These are phyloP conservation scores for Sphaerobolus stellatus DNA, from an alignment of 1,284 basidiomycete species.

Conservation along the genomic window DNA sequence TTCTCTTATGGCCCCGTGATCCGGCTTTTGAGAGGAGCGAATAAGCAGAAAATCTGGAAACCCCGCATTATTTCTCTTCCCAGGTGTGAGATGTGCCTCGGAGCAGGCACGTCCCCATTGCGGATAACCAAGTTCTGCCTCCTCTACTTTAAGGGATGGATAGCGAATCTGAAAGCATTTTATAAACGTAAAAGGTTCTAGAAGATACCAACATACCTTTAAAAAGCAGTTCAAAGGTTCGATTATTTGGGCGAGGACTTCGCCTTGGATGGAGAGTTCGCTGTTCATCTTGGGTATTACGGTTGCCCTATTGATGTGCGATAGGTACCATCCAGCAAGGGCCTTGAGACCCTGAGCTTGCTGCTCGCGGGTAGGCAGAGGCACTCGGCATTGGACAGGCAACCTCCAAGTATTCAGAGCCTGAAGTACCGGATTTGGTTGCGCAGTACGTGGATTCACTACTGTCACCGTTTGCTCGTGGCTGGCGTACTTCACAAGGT, in stretches of 20 bases:
- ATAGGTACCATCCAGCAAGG: neutral
- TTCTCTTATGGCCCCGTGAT: neutral
- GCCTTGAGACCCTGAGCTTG: neutral
- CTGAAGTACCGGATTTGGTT: neutral
- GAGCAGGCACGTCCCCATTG: conserved; percentile 1
- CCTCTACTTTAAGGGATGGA: neutral
- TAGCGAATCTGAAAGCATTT: neutral
- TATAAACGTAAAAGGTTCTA: neutral
- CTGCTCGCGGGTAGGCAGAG: neutral
- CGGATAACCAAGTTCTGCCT: neutral
- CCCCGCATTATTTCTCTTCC: neutral
- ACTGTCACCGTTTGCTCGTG: neutral
- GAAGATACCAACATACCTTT: neutral
- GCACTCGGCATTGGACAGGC: neutral
- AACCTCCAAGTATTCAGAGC: neutral
- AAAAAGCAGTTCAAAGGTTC: neutral
- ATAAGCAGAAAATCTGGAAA: neutral
- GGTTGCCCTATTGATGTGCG: neutral
- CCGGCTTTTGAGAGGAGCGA: neutral
- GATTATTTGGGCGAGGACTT: neutral
- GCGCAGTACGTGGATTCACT: neutral
- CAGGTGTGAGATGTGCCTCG: neutral
- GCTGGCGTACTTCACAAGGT: neutral
- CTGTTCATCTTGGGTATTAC: neutral
- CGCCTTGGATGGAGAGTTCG: neutral